Evolutionary conservation across 768 basidiomycete genomes (phyloP), one percentile per base, ranked within the genome.

Genomic region (Lactifluus subvellereus): DNA sequence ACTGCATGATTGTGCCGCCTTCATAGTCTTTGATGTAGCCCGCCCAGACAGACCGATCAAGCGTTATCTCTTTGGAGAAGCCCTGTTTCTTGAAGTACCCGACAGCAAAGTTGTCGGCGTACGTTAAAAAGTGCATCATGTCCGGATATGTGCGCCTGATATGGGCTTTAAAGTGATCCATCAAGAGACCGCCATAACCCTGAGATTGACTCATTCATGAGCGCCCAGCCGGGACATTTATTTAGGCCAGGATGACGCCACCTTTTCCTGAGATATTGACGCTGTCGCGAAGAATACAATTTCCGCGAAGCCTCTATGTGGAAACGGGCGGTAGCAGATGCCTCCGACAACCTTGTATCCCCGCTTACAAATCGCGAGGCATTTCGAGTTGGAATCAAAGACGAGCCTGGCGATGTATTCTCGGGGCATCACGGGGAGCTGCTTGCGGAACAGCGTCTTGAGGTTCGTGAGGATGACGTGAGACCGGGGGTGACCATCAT

Each of bases 11-110:
- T 50, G 96, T 99, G 18, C 93, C 95, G 45, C 96, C 96, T 74
- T 99, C 97, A 74, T 99, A 99, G 73, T 99, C 97, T 74, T 98
- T 99, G 84, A 99, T 98, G 74, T 99, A 98, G 11, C 95, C 97
- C 0, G 96, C 95, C 97, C 97, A 99, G 8, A 88, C 80, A 2
- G 89, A 85, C 49, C 95, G 83, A 64, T 88, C 88, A n/a, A 97
- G 82, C 0, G 89, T 88, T 65, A 99, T 96, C 61, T 98, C 95
- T 73, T 98, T 98, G 6, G 93, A 91, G 74, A 99, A 99, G 0
- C 97, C 97, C 77, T 98, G 97, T 73, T 98, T 99, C 73, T 94
- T 94, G 80, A 99, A 98, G 75, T 98, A 99, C 3, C 97, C 96
- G 43, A 98, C 94, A 18, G 97, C 97, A 72, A 93, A 99, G 74